Conservation (phyloP, 2,329 filamentous ascomycete genomes). For the Botrytis galanthina region DNA sequence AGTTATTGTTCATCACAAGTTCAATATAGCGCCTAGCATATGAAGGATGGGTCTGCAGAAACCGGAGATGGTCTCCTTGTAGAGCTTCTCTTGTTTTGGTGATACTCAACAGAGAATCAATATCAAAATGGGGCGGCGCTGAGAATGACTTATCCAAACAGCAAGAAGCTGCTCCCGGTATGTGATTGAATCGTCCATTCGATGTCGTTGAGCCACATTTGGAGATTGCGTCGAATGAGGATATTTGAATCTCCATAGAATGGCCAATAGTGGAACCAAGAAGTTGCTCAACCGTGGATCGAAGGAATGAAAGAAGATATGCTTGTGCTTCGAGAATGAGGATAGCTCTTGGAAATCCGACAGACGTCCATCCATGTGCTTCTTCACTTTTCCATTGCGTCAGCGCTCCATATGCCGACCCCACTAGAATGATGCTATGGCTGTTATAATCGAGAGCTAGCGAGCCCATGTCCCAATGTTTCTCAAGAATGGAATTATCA, state of each 20-base stretch:
- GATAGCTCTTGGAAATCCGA: slow-evolving; percentile 19
- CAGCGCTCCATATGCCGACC: neutral
- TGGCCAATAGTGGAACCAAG: neutral
- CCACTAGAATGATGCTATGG: neutral
- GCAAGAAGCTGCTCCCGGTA: slow-evolving; percentile 4
- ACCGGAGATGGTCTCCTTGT: slow-evolving; percentile 19
- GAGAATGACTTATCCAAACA: slow-evolving; percentile 23
- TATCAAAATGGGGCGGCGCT: slow-evolving; percentile 17
- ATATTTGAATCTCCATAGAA: neutral
- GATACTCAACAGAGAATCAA: slow-evolving; percentile 9
- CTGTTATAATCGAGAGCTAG: neutral
- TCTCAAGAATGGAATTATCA: neutral
- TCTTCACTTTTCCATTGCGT: neutral
- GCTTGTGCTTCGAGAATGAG: slow-evolving; percentile 24
- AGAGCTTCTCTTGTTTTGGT: neutral
- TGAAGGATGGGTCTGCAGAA: slow-evolving; percentile 7
- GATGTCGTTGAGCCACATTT: neutral
- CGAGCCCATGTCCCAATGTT: neutral
- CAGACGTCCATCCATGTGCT: slow-evolving; percentile 11
- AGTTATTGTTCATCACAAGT: neutral
- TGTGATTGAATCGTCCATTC: neutral
- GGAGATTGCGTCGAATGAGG: neutral
- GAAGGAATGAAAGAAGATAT: slow-evolving; percentile 5
- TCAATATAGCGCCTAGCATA: slow-evolving; percentile 8
- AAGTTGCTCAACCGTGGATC: slow-evolving; percentile 1